Conservation (phyloP, 2,329 filamentous ascomycete genomes). For the Drechslera avenae region DNA sequence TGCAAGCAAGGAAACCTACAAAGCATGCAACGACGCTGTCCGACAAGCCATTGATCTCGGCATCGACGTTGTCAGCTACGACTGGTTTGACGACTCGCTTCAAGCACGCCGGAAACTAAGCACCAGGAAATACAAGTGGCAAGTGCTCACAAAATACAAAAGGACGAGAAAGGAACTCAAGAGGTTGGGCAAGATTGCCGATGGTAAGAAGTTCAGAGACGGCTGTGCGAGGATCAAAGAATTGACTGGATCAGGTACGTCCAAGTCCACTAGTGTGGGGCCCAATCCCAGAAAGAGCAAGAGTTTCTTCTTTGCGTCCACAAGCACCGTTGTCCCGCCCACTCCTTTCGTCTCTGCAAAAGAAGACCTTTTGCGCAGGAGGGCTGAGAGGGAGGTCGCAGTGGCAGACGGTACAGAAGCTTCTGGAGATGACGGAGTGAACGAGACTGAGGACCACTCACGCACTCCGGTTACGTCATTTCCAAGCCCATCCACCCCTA, state of each 20-base stretch:
- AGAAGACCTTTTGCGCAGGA: slow-evolving; percentile 28
- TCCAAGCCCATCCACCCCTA: background rate
- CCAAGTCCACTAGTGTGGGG: slow-evolving; percentile 12
- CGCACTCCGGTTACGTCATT: background rate
- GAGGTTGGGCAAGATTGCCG: slow-evolving; percentile 27
- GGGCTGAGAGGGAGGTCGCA: slow-evolving; percentile 26
- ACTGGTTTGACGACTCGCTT: slow-evolving; percentile 59
- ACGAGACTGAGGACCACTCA: no score
- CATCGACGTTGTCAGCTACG: slow-evolving; percentile 47
- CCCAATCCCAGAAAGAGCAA: slow-evolving; percentile 21
- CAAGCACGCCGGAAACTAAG: slow-evolving; percentile 35
- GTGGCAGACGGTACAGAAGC: slow-evolving; percentile 9
- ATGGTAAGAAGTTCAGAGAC: slow-evolving; percentile 42
- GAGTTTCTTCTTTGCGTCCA: slow-evolving; percentile 31
- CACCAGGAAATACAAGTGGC: slow-evolving; percentile 46
- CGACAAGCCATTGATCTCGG: slow-evolving; percentile 24
- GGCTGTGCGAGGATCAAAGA: slow-evolving; percentile 37
- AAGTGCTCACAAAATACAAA: slow-evolving; percentile 30
- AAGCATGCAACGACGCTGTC: slow-evolving; percentile 49
- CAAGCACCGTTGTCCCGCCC: background rate
- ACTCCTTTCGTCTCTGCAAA: slow-evolving; percentile 24
- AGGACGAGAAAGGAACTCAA: slow-evolving; percentile 41
- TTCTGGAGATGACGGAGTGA: background rate
- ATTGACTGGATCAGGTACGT: slow-evolving; percentile 49
- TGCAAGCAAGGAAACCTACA: slow-evolving; percentile 66